A percentile compares a stretch with the other conserved stretches of the same genome.
Evolutionary conservation across 768 basidiomycete genomes (phyloP).

Genomic region (Lentinula sp.): DNA sequence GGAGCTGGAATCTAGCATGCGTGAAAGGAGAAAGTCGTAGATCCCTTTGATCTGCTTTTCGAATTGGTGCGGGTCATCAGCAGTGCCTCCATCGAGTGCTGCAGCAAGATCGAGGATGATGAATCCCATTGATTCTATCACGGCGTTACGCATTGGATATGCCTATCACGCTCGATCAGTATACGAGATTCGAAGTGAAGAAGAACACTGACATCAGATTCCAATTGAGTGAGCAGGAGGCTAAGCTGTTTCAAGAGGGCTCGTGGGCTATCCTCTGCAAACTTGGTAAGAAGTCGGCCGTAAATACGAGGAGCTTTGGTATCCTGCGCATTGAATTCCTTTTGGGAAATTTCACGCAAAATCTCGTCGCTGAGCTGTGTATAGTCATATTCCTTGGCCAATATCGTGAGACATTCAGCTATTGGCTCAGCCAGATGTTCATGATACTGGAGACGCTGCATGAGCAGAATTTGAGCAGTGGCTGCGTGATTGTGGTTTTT

Average conservation of each 20-base stretch:
- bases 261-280: constrained; percentile 75
- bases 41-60: constrained; percentile 75
- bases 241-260: constrained; percentile 86
- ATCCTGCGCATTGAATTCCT: constrained; percentile 61
- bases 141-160: constrained; percentile 93
- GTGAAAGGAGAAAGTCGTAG: constrained; percentile 79
- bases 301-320: constrained; percentile 84
- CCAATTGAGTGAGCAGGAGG: constrained; percentile 76
- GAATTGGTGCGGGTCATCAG: constrained; percentile 34
- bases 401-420: constrained; percentile 80
- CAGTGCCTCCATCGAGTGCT: constrained; percentile 40
- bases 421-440: constrained; percentile 93
- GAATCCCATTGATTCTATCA: constrained; percentile 84
- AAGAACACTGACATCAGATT: constrained; percentile 70
- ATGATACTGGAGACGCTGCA: constrained; percentile 88
- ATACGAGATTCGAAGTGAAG: neutral
- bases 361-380: constrained; percentile 88
- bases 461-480: constrained; percentile 83
- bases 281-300: constrained; percentile 74
- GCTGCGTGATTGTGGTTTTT: constrained; percentile 85
- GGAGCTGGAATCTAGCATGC: constrained; percentile 82
- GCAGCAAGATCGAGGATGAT: constrained; percentile 78
- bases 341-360: constrained; percentile 78
- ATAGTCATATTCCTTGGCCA: constrained; percentile 84
- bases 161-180: constrained; percentile 41